phyloP scores from a whole-genome alignment of 805 yeast species.

The Debaryomyces prosopidis region DNA sequence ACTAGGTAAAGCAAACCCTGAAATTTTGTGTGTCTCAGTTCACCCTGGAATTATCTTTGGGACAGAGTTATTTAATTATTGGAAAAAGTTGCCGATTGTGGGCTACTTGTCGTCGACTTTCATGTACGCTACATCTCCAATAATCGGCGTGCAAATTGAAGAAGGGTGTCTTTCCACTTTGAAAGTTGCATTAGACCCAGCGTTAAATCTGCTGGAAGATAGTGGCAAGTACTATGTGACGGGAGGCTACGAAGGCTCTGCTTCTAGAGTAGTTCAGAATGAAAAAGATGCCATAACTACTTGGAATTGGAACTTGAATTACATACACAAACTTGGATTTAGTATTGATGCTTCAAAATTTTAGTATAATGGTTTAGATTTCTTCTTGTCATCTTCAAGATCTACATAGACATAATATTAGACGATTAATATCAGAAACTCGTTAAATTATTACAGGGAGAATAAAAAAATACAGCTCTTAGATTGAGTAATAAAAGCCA shows the following conservation, averaged over 20 bases:
- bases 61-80: constrained; percentile 32
- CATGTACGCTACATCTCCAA: constrained; percentile 13
- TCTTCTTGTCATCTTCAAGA: too few relatives aligned
- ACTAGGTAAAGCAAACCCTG: constrained; percentile 27
- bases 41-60: constrained; percentile 41
- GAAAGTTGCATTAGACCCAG: constrained; percentile 31
- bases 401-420: too few relatives aligned
- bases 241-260: constrained; percentile 28
- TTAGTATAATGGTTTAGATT: too few relatives aligned
- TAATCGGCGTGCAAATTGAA: constrained; percentile 31
- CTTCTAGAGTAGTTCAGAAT: constrained; percentile 25
- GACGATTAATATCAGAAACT: too few relatives aligned
- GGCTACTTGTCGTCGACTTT: constrained; percentile 19
- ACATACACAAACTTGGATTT: constrained; percentile 19
- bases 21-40: constrained; percentile 32
- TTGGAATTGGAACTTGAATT: constrained; percentile 28
- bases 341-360: neutral
- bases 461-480: too few relatives aligned
- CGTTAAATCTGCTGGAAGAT: constrained; percentile 18
- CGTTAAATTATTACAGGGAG: too few relatives aligned
- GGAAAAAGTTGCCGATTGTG: constrained; percentile 24
- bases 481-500: too few relatives aligned
- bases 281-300: constrained; percentile 20
- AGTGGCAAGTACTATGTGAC: constrained; percentile 31
- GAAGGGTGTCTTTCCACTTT: constrained; percentile 36